phyloP scores from a whole-genome alignment of 495 filamentous ascomycete species.

The Parathielavia hyrcaniae region DNA sequence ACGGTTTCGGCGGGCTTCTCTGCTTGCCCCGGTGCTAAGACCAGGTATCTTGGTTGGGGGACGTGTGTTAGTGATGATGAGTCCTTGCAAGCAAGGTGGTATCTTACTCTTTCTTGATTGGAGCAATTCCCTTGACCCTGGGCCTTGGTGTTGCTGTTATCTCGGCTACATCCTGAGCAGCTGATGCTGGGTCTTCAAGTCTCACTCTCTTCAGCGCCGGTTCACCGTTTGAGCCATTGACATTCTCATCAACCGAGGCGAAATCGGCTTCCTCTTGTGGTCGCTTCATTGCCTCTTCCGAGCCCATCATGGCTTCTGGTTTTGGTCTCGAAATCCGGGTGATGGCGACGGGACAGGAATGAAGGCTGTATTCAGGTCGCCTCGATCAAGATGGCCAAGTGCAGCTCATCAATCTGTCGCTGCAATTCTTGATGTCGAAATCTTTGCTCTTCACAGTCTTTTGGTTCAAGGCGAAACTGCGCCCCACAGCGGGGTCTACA shows the following conservation, averaged over 20 bases:
- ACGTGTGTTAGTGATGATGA: conserved; percentile 19
- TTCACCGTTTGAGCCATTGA: conserved; percentile 27
- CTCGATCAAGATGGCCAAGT: too few relatives aligned
- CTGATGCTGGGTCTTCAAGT: conserved; percentile 33
- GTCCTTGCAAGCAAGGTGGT: background rate
- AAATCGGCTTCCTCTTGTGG: conserved; percentile 17
- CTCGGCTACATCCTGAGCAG: conserved; percentile 1
- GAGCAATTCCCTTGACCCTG: conserved; percentile 63
- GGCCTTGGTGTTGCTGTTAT: conserved; percentile 26
- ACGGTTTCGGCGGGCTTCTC: conserved; percentile 20
- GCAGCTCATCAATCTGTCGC: too few relatives aligned
- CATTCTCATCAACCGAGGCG: background rate
- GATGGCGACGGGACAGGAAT: too few relatives aligned
- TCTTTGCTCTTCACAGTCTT: background rate
- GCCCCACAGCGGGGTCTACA: conserved; percentile 22
- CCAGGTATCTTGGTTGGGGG: conserved; percentile 53
- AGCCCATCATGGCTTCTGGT: conserved; percentile 18
- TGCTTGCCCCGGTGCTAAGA: conserved; percentile 34
- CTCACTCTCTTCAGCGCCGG: conserved; percentile 56
- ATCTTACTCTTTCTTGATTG: conserved; percentile 77
- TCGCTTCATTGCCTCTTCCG: conserved; percentile 21
- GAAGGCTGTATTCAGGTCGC: too few relatives aligned
- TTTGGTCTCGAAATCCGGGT: background rate
- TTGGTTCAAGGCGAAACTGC: background rate
- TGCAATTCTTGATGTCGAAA: too few relatives aligned